Evolutionary conservation across 768 basidiomycete genomes (phyloP), one percentile per base, ranked within the genome.

Genomic region (Suillus discolor): DNA sequence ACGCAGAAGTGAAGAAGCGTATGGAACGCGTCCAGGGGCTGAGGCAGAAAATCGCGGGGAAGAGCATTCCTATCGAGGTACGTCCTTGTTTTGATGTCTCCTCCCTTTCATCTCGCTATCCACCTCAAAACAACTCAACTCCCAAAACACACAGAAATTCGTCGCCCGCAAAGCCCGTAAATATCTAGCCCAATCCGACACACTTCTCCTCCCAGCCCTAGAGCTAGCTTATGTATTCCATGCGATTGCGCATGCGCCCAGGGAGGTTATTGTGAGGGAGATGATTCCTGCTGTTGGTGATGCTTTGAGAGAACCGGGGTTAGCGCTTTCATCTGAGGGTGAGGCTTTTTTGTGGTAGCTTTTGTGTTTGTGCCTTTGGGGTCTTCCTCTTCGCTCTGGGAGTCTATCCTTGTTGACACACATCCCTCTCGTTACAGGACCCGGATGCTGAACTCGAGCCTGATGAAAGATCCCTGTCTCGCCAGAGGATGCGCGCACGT

Each of bases 131-230:
- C 9, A 38, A 38, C 36, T 15, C n/a, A 13, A 63, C 61, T n/a
- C 25, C 39, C 6, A n/a, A 25, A 63, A 23, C 25, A 8, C 1
- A 53, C 74, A 94, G 88, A 97, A 97, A 89, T 92, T 92, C 66
- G 86, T 89, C 55, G 88, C 92, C 1, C 88, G 96, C 45, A 96
- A 96, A 79, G 87, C 93, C 3, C 87, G 92, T 59, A 98, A 97
- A 76, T 97, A 90, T 79, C 74, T 84, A 45, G 73, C 83, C 2
- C 96, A 99, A 74, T 81, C 82, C 39, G 80, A 86, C 59, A 83
- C 88, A 0, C 87, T 99, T 6, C 20, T 55, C 20, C 78, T 85
- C 12, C 91, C 96, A 4, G 90, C 86, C 0, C 84, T 99, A 57
- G 97, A 99, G 73, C 77, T 98, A 20, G 85, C 88, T 2, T 98